Base-by-base conservation (phyloP, 495 filamentous ascomycete genomes). In the Podospora anserina region DNA sequence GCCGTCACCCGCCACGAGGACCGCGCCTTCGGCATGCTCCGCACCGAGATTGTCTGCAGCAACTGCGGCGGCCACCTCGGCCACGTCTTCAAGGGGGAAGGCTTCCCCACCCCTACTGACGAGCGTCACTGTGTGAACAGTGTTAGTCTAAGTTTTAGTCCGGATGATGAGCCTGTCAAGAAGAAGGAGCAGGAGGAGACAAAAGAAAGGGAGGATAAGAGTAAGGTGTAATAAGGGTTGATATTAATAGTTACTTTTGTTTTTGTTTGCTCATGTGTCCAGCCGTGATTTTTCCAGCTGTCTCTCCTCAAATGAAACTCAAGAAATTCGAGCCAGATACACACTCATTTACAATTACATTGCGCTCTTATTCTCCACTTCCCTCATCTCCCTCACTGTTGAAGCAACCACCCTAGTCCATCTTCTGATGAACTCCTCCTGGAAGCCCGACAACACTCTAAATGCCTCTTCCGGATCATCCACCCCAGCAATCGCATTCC, bases 61-160 rank as follows among this genome's bases (percentile, higher is more conserved):
- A 95, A 94, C 79, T 99, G 95, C 74, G 95, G 95, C 4, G 95
- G 95, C 3, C 95, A 99, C 83, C 78, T 99, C 64, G 95, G 95
- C 27, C 95, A 99, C 83, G 93, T 98, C 49, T 99, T 99, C 75
- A 96, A 97, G 83, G 95, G 95, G 7, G 95, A 99, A 79, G 92
- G 93, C 54, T 96, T 89, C 78, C 76, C 83, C 11, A 97, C 92
- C 19, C 93, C 95, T 58, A 97, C 94, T 60, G 91, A 99, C 78
- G 94, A 98, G 88, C 82, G 95, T 63, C 95, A 99, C 81, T 99
- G 95, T 78, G 95, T 99, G 62, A 99, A 99, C 77, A 95, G 92
- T 71, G 79, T 98, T 23, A 96, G 92, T 78, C 82, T 99, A 81
- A 94, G 86, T 65, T 99, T 99, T 77, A 82, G n/a, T 58, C 55